Evolutionary conservation across 768 basidiomycete genomes (phyloP).

Genomic region (Candolleomyces efflorescens): DNA sequence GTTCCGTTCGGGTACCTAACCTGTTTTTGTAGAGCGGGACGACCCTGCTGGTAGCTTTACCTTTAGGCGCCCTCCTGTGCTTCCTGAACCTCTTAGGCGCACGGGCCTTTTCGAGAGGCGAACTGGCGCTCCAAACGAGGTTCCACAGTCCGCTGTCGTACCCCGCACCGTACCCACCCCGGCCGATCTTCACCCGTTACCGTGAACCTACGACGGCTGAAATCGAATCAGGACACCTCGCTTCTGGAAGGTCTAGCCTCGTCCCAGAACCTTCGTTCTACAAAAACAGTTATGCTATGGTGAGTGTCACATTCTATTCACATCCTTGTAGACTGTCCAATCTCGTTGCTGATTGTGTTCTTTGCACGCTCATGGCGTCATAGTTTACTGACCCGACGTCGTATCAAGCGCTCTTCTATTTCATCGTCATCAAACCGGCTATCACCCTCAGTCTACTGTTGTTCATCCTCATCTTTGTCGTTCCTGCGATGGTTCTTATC

Average conservation of each 20-base stretch:
- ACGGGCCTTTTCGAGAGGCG: slow-evolving; percentile 63
- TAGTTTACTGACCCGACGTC: slow-evolving; percentile 81
- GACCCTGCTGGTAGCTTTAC: slow-evolving; percentile 73
- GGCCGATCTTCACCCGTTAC: slow-evolving; percentile 69
- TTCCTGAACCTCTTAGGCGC: slow-evolving; percentile 77
- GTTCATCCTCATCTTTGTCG: slow-evolving; percentile 47
- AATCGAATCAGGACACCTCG: slow-evolving; percentile 38
- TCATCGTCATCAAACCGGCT: slow-evolving; percentile 80
- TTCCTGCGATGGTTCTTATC: slow-evolving; percentile 55
- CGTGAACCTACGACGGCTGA: slow-evolving; percentile 47
- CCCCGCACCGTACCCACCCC: slow-evolving; percentile 59
- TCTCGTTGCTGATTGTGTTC: background rate
- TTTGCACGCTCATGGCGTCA: background rate
- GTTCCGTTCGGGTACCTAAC: background rate
- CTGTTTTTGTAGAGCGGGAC: slow-evolving; percentile 61
- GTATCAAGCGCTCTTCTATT: slow-evolving; percentile 85
- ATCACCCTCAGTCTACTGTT: slow-evolving; percentile 68
- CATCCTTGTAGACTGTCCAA: no score
- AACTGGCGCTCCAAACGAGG: slow-evolving; percentile 65
- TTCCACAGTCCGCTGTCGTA: slow-evolving; percentile 69
- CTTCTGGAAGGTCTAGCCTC: slow-evolving; percentile 18
- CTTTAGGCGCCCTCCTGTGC: slow-evolving; percentile 72
- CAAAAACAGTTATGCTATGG: slow-evolving; percentile 79
- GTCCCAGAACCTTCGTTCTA: slow-evolving; percentile 70
- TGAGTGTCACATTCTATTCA: slow-evolving; percentile 26